Evolutionary conservation across 768 basidiomycete genomes (phyloP).

Genomic region (Russula abietina): DNA sequence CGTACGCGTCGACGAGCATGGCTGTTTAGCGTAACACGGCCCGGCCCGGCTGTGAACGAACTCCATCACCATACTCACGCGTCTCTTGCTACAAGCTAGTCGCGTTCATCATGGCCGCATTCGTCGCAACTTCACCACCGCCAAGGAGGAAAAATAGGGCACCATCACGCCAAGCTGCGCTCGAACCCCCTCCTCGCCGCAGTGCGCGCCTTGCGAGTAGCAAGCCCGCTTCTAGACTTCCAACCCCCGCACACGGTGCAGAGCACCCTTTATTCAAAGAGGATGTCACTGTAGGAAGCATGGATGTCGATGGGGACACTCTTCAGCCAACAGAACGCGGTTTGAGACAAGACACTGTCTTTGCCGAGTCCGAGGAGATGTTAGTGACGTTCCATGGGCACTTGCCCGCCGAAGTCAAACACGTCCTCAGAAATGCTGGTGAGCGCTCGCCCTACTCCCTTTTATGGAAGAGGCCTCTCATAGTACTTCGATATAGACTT

Average conservation of each 20-base stretch:
- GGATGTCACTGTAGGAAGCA: slow-evolving; percentile 38
- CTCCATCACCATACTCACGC: too few relatives aligned
- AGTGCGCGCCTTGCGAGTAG: slow-evolving; percentile 29
- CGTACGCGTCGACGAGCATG: slow-evolving; percentile 76
- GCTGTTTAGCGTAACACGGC: neutral
- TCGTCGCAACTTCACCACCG: slow-evolving; percentile 22
- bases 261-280: slow-evolving; percentile 35
- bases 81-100: neutral
- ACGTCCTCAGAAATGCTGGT: slow-evolving; percentile 65
- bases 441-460: slow-evolving; percentile 22
- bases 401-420: slow-evolving; percentile 68
- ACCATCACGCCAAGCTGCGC: slow-evolving; percentile 20
- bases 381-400: slow-evolving; percentile 60
- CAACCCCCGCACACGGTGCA: slow-evolving; percentile 37
- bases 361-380: slow-evolving; percentile 71
- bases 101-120: slow-evolving; percentile 19
- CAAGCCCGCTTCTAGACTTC: slow-evolving; percentile 38
- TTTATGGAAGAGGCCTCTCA: neutral
- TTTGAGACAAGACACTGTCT: slow-evolving; percentile 37
- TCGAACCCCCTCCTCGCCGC: slow-evolving; percentile 30
- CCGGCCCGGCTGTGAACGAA: neutral
- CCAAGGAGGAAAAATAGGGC: slow-evolving; percentile 23
- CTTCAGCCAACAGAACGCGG: slow-evolving; percentile 38
- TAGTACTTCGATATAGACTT: slow-evolving; percentile 45
- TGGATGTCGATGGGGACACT: slow-evolving; percentile 61